phyloP scores from a whole-genome alignment of 345 rosid species.

The Citrus reticulata region DNA sequence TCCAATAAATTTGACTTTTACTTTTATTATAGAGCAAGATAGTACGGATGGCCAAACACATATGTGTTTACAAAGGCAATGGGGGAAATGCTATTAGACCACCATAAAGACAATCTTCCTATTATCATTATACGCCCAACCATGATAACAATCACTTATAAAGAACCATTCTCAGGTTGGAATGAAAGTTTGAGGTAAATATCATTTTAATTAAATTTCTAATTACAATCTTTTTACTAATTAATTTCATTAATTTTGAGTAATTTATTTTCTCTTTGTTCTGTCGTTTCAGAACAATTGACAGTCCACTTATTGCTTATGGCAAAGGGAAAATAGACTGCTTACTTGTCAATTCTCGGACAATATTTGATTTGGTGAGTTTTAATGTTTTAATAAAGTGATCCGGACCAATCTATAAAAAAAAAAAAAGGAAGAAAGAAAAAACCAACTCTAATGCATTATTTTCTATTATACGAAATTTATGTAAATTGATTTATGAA shows the following conservation, averaged over 20 bases:
- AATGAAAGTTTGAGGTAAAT: conserved; percentile 63
- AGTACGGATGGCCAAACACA: conserved; percentile 64
- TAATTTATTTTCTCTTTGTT: no score
- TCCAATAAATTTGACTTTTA: neutral
- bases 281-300: neutral
- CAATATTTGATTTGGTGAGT: conserved; percentile 46
- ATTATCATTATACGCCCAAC: conserved; percentile 61
- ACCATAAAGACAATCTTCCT: conserved; percentile 38
- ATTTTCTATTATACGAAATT: no score
- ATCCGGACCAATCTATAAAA: no score
- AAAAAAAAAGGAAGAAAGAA: no score
- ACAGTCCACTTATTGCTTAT: conserved; percentile 17
- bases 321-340: conserved; percentile 47
- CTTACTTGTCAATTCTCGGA: conserved; percentile 32
- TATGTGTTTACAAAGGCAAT: conserved; percentile 80
- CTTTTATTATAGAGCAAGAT: conserved; percentile 41
- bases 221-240: neutral
- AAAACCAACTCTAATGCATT: no score
- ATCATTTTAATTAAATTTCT: neutral
- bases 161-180: conserved; percentile 86
- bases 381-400: neutral
- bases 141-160: conserved; percentile 61
- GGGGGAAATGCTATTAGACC: conserved; percentile 71
- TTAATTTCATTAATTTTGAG: neutral
- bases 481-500: no score